Percentiles rank a stretch among this genome's conserved stretches.
Evolutionary conservation across 768 basidiomycete genomes (phyloP).

Genomic region (Boletus pseudo-olivaceus): DNA sequence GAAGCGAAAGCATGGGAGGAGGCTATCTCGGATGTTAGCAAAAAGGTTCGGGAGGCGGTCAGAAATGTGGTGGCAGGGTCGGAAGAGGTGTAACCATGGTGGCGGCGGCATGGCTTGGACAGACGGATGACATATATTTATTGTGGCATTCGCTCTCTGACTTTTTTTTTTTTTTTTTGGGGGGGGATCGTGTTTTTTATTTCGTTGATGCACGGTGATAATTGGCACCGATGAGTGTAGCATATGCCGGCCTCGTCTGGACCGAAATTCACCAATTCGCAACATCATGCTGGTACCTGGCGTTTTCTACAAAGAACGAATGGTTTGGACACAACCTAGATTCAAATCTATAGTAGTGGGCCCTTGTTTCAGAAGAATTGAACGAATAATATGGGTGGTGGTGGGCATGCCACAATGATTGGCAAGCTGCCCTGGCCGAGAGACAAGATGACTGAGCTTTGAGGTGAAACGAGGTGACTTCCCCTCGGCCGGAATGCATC

Average conservation of each 20-base stretch:
- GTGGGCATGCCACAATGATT: no score
- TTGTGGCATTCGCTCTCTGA: neutral
- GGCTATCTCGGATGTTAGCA: constrained; percentile 31
- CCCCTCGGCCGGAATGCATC: neutral
- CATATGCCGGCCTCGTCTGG: neutral
- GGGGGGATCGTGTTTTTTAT: neutral
- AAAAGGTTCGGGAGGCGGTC: constrained; percentile 15
- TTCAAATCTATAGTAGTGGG: neutral
- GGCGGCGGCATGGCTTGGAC: neutral
- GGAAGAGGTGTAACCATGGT: neutral
- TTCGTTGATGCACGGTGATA: no score
- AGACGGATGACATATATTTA: constrained; percentile 7
- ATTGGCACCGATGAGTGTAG: no score
- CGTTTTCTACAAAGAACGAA: neutral
- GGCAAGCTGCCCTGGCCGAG: neutral
- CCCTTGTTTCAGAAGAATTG: neutral
- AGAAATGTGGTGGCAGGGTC: neutral
- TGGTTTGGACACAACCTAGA: neutral
- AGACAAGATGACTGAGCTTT: no score
- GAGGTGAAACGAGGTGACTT: no score
- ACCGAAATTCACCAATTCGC: no score
- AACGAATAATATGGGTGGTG: neutral
- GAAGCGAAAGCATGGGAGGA: constrained; percentile 57
- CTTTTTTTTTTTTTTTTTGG: neutral
- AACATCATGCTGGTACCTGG: no score